Percentiles rank a stretch among this genome's conserved stretches.
Conservation (phyloP, 495 filamentous ascomycete genomes). For the Xylaria longipes region DNA sequence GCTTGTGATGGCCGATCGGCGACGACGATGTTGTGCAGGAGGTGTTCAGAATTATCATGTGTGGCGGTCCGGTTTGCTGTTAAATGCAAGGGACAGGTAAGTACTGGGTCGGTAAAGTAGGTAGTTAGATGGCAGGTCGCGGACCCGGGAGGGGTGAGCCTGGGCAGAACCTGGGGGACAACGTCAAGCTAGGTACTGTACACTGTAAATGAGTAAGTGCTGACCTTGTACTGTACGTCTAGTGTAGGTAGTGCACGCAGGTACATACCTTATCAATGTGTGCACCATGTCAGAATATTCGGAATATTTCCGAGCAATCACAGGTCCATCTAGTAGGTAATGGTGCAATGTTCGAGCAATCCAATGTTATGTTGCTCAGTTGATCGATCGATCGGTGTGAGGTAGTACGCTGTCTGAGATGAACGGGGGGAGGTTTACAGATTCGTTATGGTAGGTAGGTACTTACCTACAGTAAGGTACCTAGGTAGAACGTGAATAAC, state of each 20-base stretch:
- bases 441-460: background rate
- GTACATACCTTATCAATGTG: background rate
- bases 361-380: background rate
- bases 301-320: background rate
- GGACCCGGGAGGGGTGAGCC: conserved; percentile 9
- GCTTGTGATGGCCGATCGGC: conserved; percentile 7
- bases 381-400: background rate
- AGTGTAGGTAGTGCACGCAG: background rate
- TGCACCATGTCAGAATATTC: background rate
- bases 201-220: conserved; percentile 6
- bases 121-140: conserved; percentile 1
- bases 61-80: conserved; percentile 19
- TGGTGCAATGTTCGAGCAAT: background rate
- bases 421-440: conserved; percentile 1
- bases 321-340: background rate
- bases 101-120: background rate
- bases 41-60: conserved; percentile 17
- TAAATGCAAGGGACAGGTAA: conserved; percentile 26
- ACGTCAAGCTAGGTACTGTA: background rate
- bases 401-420: background rate
- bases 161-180: background rate
- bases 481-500: background rate
- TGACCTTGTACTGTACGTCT: background rate
- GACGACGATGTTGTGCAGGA: conserved; percentile 24
- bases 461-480: no score